Percentiles rank a stretch among this genome's conserved stretches.
phyloP scores from a whole-genome alignment of 257 asterid genomes.

The Solanum pennellii region DNA sequence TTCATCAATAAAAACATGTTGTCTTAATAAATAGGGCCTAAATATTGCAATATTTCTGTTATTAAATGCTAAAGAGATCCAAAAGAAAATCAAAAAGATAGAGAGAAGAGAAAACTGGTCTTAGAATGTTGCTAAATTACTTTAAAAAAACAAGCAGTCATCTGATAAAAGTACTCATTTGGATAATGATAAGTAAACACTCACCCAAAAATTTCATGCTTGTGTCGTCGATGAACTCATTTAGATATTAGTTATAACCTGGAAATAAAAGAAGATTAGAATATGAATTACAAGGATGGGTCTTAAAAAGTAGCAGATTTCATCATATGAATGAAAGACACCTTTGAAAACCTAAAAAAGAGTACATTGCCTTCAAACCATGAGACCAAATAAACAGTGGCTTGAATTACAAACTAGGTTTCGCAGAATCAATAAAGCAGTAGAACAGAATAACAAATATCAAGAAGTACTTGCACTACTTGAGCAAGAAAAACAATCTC shows the following conservation, averaged over 20 bases:
- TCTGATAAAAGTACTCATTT: neutral
- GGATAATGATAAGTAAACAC: neutral
- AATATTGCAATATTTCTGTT: neutral
- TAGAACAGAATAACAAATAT: neutral
- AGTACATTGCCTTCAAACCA: neutral
- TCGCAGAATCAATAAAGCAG: neutral
- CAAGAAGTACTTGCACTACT: neutral
- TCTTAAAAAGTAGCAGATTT: neutral
- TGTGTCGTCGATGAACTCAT: neutral
- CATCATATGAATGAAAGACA: neutral
- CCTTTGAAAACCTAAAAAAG: neutral
- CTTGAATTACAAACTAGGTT: neutral
- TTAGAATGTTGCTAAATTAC: neutral
- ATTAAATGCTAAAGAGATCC: neutral
- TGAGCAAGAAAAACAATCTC: neutral
- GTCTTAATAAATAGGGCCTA: neutral
- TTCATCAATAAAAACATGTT: neutral
- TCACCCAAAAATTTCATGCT: neutral
- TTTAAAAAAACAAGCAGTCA: neutral
- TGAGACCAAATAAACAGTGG: neutral
- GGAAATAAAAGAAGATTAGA: neutral
- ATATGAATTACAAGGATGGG: neutral
- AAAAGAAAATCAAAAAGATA: neutral
- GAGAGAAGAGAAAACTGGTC: neutral
- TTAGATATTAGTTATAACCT: neutral